These are phyloP conservation scores for Scortechinia acanthostroma DNA, from an alignment of 2,329 filamentous ascomycete genomes.

Conservation along the genomic window DNA sequence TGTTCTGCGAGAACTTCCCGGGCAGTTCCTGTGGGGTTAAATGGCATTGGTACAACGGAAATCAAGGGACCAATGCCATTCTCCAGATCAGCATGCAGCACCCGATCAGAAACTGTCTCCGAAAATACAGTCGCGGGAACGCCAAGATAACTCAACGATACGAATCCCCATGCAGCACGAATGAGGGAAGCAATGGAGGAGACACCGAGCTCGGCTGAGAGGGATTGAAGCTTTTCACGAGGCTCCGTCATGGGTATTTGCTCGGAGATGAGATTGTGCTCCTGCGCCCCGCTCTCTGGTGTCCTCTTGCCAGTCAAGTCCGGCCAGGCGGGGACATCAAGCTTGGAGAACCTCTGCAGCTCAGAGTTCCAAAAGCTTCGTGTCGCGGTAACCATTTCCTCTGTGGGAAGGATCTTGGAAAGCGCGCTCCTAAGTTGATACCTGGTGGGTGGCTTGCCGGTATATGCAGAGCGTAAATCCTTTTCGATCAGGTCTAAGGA, in stretches of 20 bases:
- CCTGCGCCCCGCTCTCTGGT: not conserved
- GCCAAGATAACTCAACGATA: constrained; percentile 16
- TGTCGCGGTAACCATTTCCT: constrained; percentile 8
- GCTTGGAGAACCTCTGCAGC: constrained; percentile 11
- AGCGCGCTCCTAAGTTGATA: constrained; percentile 17
- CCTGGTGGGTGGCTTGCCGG: constrained; percentile 9
- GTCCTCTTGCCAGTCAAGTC: not conserved
- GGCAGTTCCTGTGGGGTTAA: constrained; percentile 12
- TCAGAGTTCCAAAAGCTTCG: constrained; percentile 13
- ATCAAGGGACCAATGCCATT: constrained; percentile 18
- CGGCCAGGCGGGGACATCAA: constrained; percentile 9
- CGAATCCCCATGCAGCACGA: constrained; percentile 16
- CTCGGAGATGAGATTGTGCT: not conserved
- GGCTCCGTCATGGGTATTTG: not conserved
- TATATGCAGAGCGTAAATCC: constrained; percentile 26
- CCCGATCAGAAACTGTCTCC: constrained; percentile 19
- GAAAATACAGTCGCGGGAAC: constrained; percentile 15
- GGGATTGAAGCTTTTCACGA: constrained; percentile 8
- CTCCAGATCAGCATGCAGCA: constrained; percentile 14
- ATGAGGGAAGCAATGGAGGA: constrained; percentile 17
- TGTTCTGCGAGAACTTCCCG: constrained; percentile 12
- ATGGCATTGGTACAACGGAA: constrained; percentile 20
- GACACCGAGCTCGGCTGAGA: constrained; percentile 12
- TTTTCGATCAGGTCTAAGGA: constrained; percentile 42
- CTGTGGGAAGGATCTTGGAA: constrained; percentile 10